Percentiles rank a stretch among this genome's conserved stretches.
Conservation (phyloP, 306 rosid species). For the Fragaria ananassa region DNA sequence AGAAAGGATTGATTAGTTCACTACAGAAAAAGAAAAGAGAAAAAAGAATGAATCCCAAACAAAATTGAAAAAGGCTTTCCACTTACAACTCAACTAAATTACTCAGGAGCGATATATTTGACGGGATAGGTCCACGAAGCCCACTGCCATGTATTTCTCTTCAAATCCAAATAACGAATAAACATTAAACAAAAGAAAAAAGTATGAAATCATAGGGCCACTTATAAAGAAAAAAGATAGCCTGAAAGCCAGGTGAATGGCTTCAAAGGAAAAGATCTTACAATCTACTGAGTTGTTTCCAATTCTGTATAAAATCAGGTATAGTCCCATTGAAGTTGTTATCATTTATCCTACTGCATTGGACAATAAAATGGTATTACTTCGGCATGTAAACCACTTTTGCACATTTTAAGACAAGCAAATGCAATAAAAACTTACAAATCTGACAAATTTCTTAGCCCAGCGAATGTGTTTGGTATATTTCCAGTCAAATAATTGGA, state of each 20-base stretch:
- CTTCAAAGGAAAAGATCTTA: slow-evolving; percentile 39
- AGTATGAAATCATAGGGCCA: neutral
- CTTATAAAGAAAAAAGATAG: neutral
- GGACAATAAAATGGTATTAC: slow-evolving; percentile 18
- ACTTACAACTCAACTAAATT: slow-evolving; percentile 62
- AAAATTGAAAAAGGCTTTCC: slow-evolving; percentile 14
- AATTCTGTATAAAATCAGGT: slow-evolving; percentile 69
- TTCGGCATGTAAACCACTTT: neutral
- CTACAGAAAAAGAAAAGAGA: neutral
- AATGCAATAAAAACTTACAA: slow-evolving; percentile 44
- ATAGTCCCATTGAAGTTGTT: slow-evolving; percentile 64
- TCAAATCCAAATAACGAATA: slow-evolving; percentile 29
- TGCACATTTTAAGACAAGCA: slow-evolving; percentile 12
- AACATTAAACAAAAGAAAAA: neutral
- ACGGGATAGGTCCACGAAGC: slow-evolving; percentile 80
- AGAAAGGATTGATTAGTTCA: neutral
- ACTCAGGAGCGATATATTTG: slow-evolving; percentile 54
- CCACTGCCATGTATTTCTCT: slow-evolving; percentile 91
- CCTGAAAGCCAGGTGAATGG: slow-evolving; percentile 11
- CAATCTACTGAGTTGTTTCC: slow-evolving; percentile 64
- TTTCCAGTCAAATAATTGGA: slow-evolving; percentile 72
- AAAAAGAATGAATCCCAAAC: neutral
- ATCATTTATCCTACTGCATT: slow-evolving; percentile 77
- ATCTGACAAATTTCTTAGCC: slow-evolving; percentile 52
- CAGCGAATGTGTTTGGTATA: slow-evolving; percentile 52